A percentile compares a stretch with the other conserved stretches of the same genome.
These are phyloP conservation scores for Fusarium sp. DNA, from an alignment of 2,329 filamentous ascomycete species.

Conservation along the genomic window DNA sequence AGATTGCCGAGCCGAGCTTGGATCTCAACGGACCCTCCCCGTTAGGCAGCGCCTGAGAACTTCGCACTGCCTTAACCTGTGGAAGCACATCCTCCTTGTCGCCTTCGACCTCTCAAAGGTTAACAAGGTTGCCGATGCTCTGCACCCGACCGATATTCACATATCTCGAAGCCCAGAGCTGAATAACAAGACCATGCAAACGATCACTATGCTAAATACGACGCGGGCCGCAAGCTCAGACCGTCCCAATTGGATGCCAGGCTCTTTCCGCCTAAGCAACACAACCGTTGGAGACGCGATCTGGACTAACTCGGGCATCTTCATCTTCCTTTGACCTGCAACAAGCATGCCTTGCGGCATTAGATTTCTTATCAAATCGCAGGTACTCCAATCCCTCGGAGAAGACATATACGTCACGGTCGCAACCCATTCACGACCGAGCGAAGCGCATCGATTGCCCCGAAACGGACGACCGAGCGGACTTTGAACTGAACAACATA, in stretches of 20 bases:
- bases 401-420: no score
- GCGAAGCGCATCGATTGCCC: neutral
- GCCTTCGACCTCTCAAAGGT: neutral
- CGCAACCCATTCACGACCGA: neutral
- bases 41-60: neutral
- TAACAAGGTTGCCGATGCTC: no score
- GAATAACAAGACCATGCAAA: neutral
- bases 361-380: neutral
- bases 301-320: neutral
- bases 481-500: no score
- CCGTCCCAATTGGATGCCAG: neutral
- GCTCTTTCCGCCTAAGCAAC: neutral
- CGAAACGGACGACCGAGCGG: neutral
- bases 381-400: no score
- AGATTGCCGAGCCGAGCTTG: neutral
- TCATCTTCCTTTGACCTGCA: neutral
- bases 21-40: neutral
- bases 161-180: neutral
- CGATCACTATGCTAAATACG: neutral
- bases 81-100: neutral
- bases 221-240: no score
- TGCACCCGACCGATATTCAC: neutral
- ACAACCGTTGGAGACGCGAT: neutral
- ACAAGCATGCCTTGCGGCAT: neutral
- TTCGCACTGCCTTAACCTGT: neutral